Evolutionary conservation across 352 stramenopile species (phyloP).

Genomic region (Globisporangium viniferum): DNA sequence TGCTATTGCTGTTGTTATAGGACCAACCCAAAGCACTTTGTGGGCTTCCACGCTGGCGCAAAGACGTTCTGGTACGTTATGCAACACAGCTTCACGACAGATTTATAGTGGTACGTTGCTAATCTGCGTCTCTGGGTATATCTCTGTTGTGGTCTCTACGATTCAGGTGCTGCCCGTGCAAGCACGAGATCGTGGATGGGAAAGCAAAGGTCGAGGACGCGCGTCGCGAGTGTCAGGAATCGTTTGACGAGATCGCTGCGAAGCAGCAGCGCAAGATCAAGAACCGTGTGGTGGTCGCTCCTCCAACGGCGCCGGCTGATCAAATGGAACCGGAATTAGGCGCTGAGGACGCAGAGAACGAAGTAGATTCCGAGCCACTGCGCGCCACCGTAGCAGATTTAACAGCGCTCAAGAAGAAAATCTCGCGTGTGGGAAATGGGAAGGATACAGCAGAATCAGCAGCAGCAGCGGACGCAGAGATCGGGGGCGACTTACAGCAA

Average conservation of each 20-base stretch:
- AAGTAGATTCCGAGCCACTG: background rate
- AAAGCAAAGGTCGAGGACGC: conserved; percentile 40
- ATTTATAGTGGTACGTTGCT: background rate
- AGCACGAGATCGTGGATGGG: conserved; percentile 34
- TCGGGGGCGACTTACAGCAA: background rate
- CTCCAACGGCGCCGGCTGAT: background rate
- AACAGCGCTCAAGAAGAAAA: background rate
- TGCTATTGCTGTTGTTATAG: conserved; percentile 12
- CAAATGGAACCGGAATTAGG: background rate
- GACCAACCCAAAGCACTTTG: conserved; percentile 55
- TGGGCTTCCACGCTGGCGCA: conserved; percentile 43
- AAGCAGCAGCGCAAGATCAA: conserved; percentile 46
- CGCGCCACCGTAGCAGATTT: background rate
- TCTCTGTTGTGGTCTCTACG: background rate
- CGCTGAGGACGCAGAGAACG: background rate
- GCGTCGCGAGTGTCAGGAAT: conserved; percentile 31
- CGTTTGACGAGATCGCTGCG: conserved; percentile 43
- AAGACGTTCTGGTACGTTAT: conserved; percentile 50
- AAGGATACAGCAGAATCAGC: background rate
- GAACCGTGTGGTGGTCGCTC: conserved; percentile 4
- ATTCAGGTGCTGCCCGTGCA: conserved; percentile 39
- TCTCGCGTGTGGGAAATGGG: background rate
- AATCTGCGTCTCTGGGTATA: background rate
- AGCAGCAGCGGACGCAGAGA: background rate
- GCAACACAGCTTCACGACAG: too few species aligned